Conservation (phyloP, 441 rosid genomes). For the Francoa sonchifolia region DNA sequence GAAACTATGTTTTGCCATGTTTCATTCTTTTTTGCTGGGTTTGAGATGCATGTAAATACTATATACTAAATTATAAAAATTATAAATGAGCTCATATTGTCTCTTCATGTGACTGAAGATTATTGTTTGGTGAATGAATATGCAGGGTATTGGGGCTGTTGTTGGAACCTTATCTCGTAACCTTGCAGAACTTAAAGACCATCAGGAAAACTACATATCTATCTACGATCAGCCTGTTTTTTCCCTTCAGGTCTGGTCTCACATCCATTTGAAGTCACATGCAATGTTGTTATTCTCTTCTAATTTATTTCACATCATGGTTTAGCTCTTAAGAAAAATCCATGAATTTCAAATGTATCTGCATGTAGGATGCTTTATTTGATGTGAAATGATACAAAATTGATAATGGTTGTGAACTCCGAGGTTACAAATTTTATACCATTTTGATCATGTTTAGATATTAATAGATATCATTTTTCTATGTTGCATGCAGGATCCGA, state of each 20-base stretch:
- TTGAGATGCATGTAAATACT: too few species aligned
- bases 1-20: too few species aligned
- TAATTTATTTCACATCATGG: constrained; percentile 3
- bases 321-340: too few species aligned
- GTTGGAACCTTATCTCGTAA: constrained; percentile 42
- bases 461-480: constrained; percentile 1
- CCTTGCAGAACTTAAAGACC: constrained; percentile 31
- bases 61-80: too few species aligned
- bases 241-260: constrained; percentile 33
- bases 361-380: background rate
- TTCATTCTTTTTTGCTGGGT: background rate
- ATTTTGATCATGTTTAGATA: too few species aligned
- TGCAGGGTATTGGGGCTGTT: constrained; percentile 51
- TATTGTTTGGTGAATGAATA: constrained; percentile 9
- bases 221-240: constrained; percentile 40
- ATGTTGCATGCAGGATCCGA: constrained; percentile 32
- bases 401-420: too few species aligned
- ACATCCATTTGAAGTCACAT: constrained; percentile 12
- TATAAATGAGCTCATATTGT: constrained; percentile 5
- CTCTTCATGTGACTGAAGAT: background rate
- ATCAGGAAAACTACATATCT: constrained; percentile 29
- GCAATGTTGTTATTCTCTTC: constrained; percentile 10
- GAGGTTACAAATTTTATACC: too few species aligned
- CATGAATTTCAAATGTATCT: too few species aligned
- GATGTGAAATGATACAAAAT: background rate